A percentile compares a stretch with the other conserved stretches of the same genome.
These are phyloP conservation scores for Pichia sp. DNA, from an alignment of 1,139 yeast genomes.

Conservation along the genomic window DNA sequence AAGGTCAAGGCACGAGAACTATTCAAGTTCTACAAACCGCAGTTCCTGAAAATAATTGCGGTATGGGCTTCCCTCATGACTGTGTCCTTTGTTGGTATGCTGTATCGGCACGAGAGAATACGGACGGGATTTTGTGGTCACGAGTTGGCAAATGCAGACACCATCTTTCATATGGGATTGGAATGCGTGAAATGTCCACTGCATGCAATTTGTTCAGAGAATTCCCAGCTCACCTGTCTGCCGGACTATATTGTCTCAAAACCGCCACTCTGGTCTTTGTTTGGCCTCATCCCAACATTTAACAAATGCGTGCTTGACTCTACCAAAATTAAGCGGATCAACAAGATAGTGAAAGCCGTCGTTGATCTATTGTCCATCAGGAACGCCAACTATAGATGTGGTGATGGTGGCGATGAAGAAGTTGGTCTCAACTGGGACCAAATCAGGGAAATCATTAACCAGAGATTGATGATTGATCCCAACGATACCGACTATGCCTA, in stretches of 20 bases:
- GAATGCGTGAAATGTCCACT: conserved; percentile 73
- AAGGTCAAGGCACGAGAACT: conserved; percentile 12
- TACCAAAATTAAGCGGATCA: conserved; percentile 62
- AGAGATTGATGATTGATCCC: conserved; percentile 14
- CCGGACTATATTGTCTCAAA: conserved; percentile 56
- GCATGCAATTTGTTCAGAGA: conserved; percentile 68
- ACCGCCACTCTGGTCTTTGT: conserved; percentile 28
- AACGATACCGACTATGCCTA: conserved; percentile 30
- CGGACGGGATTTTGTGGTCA: conserved; percentile 66
- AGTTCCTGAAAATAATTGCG: conserved; percentile 11
- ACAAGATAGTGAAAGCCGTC: conserved; percentile 59
- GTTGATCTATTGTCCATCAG: conserved; percentile 61
- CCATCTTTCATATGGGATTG: conserved; percentile 26
- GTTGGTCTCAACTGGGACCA: conserved; percentile 22
- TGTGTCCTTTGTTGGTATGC: conserved; percentile 23
- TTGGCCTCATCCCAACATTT: conserved; percentile 53
- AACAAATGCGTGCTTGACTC: conserved; percentile 72
- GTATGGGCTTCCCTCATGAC: conserved; percentile 16
- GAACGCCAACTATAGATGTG: conserved; percentile 56
- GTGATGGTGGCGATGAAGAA: conserved; percentile 24
- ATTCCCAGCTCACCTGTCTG: conserved; percentile 57
- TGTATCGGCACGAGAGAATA: conserved; percentile 48
- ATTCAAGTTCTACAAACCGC: conserved; percentile 8
- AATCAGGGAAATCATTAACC: conserved; percentile 17
- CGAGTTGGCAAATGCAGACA: conserved; percentile 30